Evolutionary conservation across 805 yeast species (phyloP).

Genomic region (Saccharomyces mikatae): DNA sequence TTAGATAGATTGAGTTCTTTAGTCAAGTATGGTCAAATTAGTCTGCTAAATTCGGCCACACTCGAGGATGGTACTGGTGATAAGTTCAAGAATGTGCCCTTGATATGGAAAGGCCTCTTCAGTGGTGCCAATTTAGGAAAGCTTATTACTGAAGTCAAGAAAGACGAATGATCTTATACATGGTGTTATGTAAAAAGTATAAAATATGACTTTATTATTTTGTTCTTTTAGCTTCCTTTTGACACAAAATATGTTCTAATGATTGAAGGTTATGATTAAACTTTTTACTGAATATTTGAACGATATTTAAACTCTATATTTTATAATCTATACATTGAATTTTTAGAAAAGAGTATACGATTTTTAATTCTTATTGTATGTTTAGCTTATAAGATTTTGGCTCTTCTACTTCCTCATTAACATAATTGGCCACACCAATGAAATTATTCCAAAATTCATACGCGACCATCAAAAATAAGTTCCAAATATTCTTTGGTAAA

Average conservation of each 20-base stretch:
- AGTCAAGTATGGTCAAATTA: conserved; percentile 37
- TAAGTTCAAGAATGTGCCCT: conserved; percentile 38
- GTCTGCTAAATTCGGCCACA: conserved; percentile 33
- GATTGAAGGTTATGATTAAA: background rate
- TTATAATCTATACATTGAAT: background rate
- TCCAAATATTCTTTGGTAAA: conserved; percentile 58
- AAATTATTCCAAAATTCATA: conserved; percentile 65
- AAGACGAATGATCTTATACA: background rate
- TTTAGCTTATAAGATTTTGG: conserved; percentile 16
- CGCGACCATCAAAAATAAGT: conserved; percentile 40
- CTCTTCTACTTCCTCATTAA: conserved; percentile 19
- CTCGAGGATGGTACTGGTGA: conserved; percentile 36
- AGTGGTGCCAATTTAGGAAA: conserved; percentile 42
- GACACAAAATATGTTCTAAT: background rate
- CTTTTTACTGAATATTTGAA: background rate
- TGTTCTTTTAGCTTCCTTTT: background rate
- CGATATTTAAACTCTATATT: background rate
- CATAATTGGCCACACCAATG: conserved; percentile 45
- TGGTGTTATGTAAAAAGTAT: background rate
- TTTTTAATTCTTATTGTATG: conserved; percentile 9
- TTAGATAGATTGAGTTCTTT: conserved; percentile 30
- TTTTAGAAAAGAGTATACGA: background rate
- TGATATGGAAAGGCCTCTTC: conserved; percentile 41
- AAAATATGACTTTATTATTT: background rate
- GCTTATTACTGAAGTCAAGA: conserved; percentile 38